Evolutionary conservation across 1,284 basidiomycete species (phyloP), one percentile per base, ranked within the genome.

Genomic region (Crucibulum cyathiforme): DNA sequence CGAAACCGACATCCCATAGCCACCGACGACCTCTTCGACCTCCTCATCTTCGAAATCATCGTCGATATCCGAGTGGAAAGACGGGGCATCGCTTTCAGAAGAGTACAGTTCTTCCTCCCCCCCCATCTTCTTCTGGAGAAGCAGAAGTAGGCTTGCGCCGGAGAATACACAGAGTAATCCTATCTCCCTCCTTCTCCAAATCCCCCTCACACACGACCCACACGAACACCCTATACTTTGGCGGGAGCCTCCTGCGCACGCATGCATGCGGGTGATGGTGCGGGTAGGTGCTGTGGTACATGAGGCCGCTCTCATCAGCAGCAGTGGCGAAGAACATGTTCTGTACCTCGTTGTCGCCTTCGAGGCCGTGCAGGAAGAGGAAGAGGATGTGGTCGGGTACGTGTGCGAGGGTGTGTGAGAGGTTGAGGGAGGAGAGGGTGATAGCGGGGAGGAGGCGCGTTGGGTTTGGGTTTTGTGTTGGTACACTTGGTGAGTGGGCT

Each of bases 321-420:
- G 58, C 59, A 7, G 63, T 58, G 3, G 87, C 82, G 71, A 94
- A 95, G 80, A 95, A 95, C 36, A 82, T 80, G 71, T 90, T 91
- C 77, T 94, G 93, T 0, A 87, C 85, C 34, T 84, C 75, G 71
- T 93, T 92, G 62, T 89, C 83, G 65, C 91, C 89, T 68, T 95
- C 93, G 71, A 96, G 81, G 58, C 93, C 89, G 72, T 94, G 89
- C 55, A 93, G 76, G 81, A 96, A 93, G 35, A 94, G 90, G 74
- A 95, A 93, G 68, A 96, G 83, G 68, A 90, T 83, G 51, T 82
- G 79, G 78, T 94, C 93, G 1, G 90, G 89, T 4, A 91, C 85
- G 72, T 93, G 89, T 4, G 85, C 77, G 58, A 85, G 82, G 62
- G 86, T 76, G 66, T 92, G 85, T n/a, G 80, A 73, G 64, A 85